Evolutionary conservation across 176 grass and related monocot species (phyloP).

Genomic region (Oryza glaberrima): DNA sequence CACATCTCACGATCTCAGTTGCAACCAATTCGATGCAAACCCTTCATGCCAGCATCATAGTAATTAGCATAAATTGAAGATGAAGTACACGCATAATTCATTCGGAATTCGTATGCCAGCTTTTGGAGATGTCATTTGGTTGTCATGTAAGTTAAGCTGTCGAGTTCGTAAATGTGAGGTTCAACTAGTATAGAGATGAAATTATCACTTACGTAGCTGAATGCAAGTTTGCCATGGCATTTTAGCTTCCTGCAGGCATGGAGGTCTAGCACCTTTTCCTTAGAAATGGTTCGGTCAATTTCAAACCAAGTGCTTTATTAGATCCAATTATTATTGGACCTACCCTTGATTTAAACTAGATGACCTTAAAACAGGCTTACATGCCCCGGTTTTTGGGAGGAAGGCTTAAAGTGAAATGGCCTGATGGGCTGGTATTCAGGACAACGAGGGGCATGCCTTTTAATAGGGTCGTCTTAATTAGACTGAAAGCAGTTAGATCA

Average conservation of each 20-base stretch:
- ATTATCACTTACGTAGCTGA: background rate
- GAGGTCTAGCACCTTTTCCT: constrained; percentile 2
- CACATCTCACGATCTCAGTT: background rate
- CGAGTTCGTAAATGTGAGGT: background rate
- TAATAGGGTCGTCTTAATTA: background rate
- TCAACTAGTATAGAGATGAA: constrained; percentile 8
- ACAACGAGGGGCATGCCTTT: background rate
- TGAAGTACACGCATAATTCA: background rate
- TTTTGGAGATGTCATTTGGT: background rate
- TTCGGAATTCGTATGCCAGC: background rate
- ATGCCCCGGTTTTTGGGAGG: background rate
- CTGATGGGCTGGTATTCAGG: constrained; percentile 1
- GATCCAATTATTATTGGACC: background rate
- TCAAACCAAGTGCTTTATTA: background rate
- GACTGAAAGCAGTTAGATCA: background rate
- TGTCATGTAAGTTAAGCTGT: background rate
- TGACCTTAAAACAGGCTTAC: background rate
- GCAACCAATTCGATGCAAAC: background rate
- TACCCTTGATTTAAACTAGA: background rate
- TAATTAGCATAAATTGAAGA: background rate
- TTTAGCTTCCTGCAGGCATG: background rate
- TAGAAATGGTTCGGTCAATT: background rate
- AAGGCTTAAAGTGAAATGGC: background rate
- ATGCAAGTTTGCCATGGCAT: background rate
- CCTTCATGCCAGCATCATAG: background rate